These are phyloP conservation scores for Kuraishia capsulata DNA, from an alignment of 805 yeast species.

Conservation along the genomic window DNA sequence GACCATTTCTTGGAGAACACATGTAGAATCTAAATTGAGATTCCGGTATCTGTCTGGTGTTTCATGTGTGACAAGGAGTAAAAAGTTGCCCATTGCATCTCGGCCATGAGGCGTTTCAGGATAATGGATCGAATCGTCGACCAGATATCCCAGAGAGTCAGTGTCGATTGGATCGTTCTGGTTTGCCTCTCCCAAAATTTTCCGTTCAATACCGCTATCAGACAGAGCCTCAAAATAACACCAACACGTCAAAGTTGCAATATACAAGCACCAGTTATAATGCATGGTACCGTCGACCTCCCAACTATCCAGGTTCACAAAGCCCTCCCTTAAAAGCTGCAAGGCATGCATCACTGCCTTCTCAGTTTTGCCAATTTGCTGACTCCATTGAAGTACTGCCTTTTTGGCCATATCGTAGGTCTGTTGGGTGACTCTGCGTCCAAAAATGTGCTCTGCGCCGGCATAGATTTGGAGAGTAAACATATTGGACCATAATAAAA, in stretches of 20 bases:
- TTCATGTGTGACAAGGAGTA: constrained; percentile 3
- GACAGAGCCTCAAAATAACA: constrained; percentile 3
- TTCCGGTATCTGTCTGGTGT: constrained; percentile 2
- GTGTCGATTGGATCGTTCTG: neutral
- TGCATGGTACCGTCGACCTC: constrained; percentile 12
- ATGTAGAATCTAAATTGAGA: constrained; percentile 3
- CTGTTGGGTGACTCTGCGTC: constrained; percentile 2
- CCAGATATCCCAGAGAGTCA: neutral
- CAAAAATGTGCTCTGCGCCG: constrained; percentile 6
- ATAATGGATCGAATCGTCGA: neutral
- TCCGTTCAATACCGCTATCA: no score
- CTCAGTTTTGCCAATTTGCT: constrained; percentile 4
- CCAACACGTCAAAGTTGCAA: constrained; percentile 9
- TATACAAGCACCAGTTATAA: constrained; percentile 11
- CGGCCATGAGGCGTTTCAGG: neutral
- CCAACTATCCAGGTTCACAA: constrained; percentile 9
- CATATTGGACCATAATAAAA: constrained; percentile 6
- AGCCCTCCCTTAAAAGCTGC: constrained; percentile 8
- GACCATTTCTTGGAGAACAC: constrained; percentile 6
- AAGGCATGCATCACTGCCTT: constrained; percentile 9
- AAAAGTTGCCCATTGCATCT: constrained; percentile 4
- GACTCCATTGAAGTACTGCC: constrained; percentile 6
- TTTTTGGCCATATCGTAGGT: constrained; percentile 5
- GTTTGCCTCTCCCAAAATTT: neutral
- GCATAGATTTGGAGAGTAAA: constrained; percentile 5